phyloP scores from a whole-genome alignment of 805 yeast genomes.

The Zygosaccharomyces lentus region DNA sequence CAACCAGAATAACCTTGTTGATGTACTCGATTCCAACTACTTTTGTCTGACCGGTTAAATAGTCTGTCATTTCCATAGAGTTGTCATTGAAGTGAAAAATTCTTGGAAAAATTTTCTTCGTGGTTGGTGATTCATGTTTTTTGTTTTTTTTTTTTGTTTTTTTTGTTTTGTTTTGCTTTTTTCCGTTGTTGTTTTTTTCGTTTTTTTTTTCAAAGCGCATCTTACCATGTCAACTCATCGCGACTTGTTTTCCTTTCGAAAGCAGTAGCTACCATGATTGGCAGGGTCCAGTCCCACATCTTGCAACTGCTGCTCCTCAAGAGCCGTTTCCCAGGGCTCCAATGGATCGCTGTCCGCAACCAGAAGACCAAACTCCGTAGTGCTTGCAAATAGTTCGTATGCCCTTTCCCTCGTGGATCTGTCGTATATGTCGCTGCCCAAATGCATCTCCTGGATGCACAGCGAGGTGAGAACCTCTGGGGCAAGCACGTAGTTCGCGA shows the following conservation, averaged over 20 bases:
- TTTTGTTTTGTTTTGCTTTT: neutral
- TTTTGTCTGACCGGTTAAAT: conserved; percentile 1
- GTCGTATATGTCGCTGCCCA: conserved; percentile 15
- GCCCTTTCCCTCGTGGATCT: conserved; percentile 39
- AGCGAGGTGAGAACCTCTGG: conserved; percentile 56
- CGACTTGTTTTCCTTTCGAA: neutral
- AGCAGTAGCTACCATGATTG: neutral
- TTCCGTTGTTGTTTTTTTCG: neutral
- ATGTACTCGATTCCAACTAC: neutral
- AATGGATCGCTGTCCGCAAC: conserved; percentile 31
- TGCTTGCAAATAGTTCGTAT: conserved; percentile 43
- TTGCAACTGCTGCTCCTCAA: conserved; percentile 10
- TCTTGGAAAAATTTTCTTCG: conserved; percentile 4
- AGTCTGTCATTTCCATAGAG: conserved; percentile 1
- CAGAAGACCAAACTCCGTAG: conserved; percentile 45
- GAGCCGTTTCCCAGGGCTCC: conserved; percentile 26
- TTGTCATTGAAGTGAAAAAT: neutral
- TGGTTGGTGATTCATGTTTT: neutral
- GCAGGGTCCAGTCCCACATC: conserved; percentile 8
- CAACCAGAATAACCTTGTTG: neutral
- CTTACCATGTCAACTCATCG: neutral
- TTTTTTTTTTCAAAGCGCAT: neutral
- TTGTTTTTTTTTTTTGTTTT: neutral
- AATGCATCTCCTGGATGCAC: conserved; percentile 43
- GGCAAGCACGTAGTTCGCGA: conserved; percentile 54